Evolutionary conservation across 2,329 filamentous ascomycete genomes (phyloP).

Genomic region (Ophiostoma novo-ulmi): DNA sequence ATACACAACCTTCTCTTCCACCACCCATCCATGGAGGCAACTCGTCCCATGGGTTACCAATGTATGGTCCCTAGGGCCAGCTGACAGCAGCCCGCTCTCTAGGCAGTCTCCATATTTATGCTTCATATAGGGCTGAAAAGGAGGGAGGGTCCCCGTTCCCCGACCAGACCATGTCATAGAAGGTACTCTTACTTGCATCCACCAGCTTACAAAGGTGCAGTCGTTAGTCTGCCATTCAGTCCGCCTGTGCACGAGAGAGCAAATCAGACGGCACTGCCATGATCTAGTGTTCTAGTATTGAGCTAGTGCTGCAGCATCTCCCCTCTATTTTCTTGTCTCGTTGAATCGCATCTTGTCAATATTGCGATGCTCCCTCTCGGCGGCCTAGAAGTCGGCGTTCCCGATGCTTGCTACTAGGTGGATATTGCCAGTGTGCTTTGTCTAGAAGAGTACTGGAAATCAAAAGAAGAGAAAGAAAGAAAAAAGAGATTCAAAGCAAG

Average conservation of each 20-base stretch:
- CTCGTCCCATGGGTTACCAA: background rate
- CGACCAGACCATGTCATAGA: background rate
- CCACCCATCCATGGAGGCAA: background rate
- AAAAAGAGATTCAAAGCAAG: background rate
- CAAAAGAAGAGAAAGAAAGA: background rate
- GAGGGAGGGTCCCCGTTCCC: conserved; percentile 22
- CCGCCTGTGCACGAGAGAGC: background rate
- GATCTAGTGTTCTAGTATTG: background rate
- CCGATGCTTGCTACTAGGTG: background rate
- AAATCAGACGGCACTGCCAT: background rate
- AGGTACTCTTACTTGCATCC: background rate
- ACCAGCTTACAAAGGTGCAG: background rate
- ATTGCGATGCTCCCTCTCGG: background rate
- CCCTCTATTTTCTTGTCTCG: background rate
- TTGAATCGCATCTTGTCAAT: background rate
- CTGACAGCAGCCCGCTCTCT: background rate
- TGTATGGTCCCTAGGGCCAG: background rate
- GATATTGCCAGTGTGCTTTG: background rate
- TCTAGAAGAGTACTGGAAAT: background rate
- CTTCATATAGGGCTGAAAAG: conserved; percentile 31
- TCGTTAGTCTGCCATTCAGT: background rate
- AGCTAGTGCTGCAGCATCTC: background rate
- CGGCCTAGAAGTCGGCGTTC: background rate
- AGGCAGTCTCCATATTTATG: conserved; percentile 3
- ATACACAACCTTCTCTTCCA: background rate